phyloP scores from a whole-genome alignment of 345 rosid genomes.

The Triadica sebifera region DNA sequence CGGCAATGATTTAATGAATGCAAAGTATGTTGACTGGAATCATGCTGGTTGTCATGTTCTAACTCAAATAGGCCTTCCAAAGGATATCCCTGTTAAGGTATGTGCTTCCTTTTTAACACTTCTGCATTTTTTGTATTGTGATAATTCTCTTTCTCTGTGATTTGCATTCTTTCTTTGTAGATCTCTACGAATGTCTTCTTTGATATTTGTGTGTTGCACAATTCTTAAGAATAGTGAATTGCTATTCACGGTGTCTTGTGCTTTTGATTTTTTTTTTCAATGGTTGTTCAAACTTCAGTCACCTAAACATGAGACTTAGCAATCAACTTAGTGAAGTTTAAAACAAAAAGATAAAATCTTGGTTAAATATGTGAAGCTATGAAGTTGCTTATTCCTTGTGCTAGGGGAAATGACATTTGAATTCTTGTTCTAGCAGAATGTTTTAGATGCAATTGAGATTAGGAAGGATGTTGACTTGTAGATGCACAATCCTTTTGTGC shows the following conservation, averaged over 20 bases:
- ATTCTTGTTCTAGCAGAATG: neutral
- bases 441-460: neutral
- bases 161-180: neutral
- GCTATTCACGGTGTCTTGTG: neutral
- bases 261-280: neutral
- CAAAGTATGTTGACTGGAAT: constrained; percentile 55
- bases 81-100: constrained; percentile 68
- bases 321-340: neutral
- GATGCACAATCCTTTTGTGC: neutral
- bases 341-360: neutral
- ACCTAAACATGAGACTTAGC: neutral
- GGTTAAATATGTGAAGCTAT: neutral
- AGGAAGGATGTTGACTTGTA: neutral
- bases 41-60: constrained; percentile 55
- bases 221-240: neutral
- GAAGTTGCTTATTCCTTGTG: neutral
- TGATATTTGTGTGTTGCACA: neutral
- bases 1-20: constrained; percentile 31
- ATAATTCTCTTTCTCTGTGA: constrained; percentile 6
- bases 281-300: neutral
- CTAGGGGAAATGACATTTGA: too few species aligned
- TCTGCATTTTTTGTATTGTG: neutral
- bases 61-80: constrained; percentile 55
- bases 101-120: constrained; percentile 13
- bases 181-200: neutral